phyloP scores from a whole-genome alignment of 75 land plant genomes.

The Picea glauca region DNA sequence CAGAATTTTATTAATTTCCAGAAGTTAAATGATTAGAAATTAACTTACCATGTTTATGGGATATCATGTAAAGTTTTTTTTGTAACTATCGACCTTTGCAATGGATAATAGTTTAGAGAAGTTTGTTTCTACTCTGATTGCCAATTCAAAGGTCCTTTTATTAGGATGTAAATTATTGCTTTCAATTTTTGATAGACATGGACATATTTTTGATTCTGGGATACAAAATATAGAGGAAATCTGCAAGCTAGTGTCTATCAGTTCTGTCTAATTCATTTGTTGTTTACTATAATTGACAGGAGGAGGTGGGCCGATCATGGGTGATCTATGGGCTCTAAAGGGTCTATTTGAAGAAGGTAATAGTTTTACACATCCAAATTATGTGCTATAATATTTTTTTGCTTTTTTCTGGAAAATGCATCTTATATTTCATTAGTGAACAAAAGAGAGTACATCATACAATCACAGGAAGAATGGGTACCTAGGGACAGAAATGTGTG shows the following conservation, averaged over 20 bases:
- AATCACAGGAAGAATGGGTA: too few species aligned
- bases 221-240: neutral
- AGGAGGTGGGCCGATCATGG: slow-evolving; percentile 95
- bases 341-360: slow-evolving; percentile 95
- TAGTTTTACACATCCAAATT: neutral
- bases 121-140: neutral
- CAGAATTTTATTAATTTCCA: too few species aligned
- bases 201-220: neutral
- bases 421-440: too few species aligned
- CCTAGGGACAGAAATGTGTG: too few species aligned
- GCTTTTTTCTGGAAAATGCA: too few species aligned
- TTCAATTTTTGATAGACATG: neutral
- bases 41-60: too few species aligned
- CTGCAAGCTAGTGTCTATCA: slow-evolving; percentile 6
- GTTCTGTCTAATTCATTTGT: neutral
- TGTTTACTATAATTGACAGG: slow-evolving; percentile 40
- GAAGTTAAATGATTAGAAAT: too few species aligned
- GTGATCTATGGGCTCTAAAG: slow-evolving; percentile 97
- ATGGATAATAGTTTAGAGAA: too few species aligned
- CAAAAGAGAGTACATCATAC: too few species aligned
- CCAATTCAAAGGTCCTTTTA: neutral
- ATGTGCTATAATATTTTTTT: neutral
- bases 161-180: neutral
- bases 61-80: neutral
- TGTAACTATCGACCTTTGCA: too few species aligned